phyloP scores from a whole-genome alignment of 768 basidiomycete species.

The Rhizopogon sp. region DNA sequence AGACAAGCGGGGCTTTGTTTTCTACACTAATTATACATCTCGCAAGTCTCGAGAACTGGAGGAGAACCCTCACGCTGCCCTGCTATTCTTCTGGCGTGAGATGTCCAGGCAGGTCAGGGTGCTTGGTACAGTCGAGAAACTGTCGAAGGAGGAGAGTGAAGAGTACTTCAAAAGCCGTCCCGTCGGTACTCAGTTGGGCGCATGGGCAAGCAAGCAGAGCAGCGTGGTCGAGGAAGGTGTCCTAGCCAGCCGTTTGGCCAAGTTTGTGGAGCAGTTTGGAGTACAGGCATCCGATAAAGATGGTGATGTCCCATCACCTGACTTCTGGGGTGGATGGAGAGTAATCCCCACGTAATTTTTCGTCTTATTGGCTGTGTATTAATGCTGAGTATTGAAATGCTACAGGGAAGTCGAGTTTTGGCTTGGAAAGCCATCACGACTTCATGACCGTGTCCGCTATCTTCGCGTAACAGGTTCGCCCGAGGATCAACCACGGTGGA shows the following conservation, averaged over 20 bases:
- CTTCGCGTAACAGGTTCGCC: slow-evolving; percentile 44
- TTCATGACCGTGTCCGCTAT: slow-evolving; percentile 88
- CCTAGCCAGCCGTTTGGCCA: slow-evolving; percentile 55
- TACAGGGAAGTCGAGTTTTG: slow-evolving; percentile 93
- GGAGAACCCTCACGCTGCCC: slow-evolving; percentile 72
- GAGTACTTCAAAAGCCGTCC: slow-evolving; percentile 84
- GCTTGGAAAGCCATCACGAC: slow-evolving; percentile 91
- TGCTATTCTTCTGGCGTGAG: slow-evolving; percentile 92
- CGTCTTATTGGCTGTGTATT: not conserved
- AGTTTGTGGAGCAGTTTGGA: slow-evolving; percentile 54
- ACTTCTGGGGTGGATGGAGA: slow-evolving; percentile 97
- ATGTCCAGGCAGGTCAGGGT: slow-evolving; percentile 77
- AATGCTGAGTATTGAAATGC: slow-evolving; percentile 5
- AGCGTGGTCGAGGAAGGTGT: slow-evolving; percentile 68
- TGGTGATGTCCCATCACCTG: slow-evolving; percentile 65
- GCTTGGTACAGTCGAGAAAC: slow-evolving; percentile 79
- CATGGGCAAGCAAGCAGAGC: slow-evolving; percentile 93
- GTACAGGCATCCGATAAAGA: slow-evolving; percentile 34
- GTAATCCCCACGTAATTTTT: slow-evolving; percentile 74
- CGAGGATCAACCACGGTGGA: slow-evolving; percentile 60
- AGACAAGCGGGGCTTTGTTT: slow-evolving; percentile 86
- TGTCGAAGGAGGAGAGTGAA: slow-evolving; percentile 66
- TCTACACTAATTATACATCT: slow-evolving; percentile 96
- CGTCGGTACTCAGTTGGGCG: slow-evolving; percentile 79
- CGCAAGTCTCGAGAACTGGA: slow-evolving; percentile 83